Evolutionary conservation across 306 rosid genomes (phyloP).

Genomic region (Pterocarpus santalinus): DNA sequence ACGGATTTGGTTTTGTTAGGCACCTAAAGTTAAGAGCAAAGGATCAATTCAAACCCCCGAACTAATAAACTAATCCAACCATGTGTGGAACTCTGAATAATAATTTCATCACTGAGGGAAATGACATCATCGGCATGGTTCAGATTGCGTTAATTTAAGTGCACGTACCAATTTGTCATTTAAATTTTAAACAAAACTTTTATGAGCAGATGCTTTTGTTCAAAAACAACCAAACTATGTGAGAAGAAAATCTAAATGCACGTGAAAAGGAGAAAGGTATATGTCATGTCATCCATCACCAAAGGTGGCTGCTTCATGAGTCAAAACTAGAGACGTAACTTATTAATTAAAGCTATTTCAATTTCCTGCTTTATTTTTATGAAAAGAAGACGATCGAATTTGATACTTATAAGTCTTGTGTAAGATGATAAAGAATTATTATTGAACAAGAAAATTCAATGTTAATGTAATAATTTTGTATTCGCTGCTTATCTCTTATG

Average conservation of each 20-base stretch:
- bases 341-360: background rate
- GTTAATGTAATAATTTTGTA: background rate
- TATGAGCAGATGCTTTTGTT: conserved; percentile 19
- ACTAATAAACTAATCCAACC: conserved; percentile 44
- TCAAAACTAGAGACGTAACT: background rate
- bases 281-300: conserved; percentile 40
- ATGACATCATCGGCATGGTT: conserved; percentile 54
- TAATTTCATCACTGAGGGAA: conserved; percentile 37
- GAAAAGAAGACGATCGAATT: background rate
- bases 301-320: conserved; percentile 3
- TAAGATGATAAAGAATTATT: background rate
- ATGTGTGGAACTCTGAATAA: conserved; percentile 49
- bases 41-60: conserved; percentile 41
- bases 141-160: conserved; percentile 19
- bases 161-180: conserved; percentile 32
- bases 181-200: conserved; percentile 1
- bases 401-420: background rate
- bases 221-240: background rate
- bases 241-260: conserved; percentile 32
- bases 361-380: background rate
- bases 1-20: background rate
- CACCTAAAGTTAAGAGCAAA: conserved; percentile 42
- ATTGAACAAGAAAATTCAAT: background rate
- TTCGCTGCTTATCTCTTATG: background rate
- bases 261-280: conserved; percentile 45